These are phyloP conservation scores for Trichoderma gamsii DNA, from an alignment of 495 filamentous ascomycete genomes.

Conservation along the genomic window DNA sequence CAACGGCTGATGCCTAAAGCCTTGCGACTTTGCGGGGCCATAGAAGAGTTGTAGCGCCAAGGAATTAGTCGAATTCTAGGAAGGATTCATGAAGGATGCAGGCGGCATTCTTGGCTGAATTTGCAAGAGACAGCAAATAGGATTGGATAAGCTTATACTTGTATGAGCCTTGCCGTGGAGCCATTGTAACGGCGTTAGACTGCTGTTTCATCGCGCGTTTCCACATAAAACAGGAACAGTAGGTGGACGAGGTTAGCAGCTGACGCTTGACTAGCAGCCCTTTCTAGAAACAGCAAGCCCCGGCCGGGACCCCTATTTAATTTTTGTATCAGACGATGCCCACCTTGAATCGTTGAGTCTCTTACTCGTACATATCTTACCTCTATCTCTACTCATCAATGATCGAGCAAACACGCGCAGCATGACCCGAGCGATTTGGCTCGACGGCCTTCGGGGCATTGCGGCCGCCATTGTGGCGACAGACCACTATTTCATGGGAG, in stretches of 20 bases:
- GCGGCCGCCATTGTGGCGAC: conserved; percentile 37
- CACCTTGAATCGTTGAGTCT: not conserved
- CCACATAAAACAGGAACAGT: too few species aligned
- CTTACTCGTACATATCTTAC: not conserved
- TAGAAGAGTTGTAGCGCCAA: too few species aligned
- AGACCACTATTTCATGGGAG: conserved; percentile 23
- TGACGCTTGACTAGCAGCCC: conserved; percentile 8
- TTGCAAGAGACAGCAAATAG: too few species aligned
- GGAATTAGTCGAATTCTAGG: too few species aligned
- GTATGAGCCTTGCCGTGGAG: too few species aligned
- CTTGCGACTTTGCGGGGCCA: too few species aligned
- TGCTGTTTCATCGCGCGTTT: too few species aligned
- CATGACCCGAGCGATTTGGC: conserved; percentile 22
- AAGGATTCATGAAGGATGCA: too few species aligned
- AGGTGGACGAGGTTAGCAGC: not conserved
- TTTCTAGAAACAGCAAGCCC: not conserved
- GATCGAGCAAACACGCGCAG: not conserved
- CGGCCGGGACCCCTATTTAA: not conserved
- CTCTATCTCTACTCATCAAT: not conserved
- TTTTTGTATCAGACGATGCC: not conserved
- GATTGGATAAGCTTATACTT: too few species aligned
- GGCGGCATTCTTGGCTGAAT: too few species aligned
- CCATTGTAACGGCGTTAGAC: too few species aligned
- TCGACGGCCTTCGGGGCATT: conserved; percentile 38
- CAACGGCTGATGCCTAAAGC: too few species aligned